Evolutionary conservation across 768 basidiomycete genomes (phyloP), one percentile per base, ranked within the genome.

Genomic region (Kwoniella mangroviensis): DNA sequence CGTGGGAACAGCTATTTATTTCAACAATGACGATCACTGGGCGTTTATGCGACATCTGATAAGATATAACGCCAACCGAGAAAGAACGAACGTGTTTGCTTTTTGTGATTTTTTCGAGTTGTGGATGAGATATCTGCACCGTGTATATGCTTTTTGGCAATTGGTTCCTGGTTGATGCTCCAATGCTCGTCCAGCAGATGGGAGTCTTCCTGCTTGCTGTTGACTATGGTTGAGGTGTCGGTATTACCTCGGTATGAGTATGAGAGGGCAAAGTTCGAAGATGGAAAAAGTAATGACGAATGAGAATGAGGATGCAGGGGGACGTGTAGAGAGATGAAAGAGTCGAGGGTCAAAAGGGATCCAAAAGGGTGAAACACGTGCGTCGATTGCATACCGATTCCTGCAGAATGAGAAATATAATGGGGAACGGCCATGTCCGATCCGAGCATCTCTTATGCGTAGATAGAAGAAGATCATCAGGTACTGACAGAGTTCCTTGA

Each of bases 21-120:
- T 10, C 21, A 15, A 34, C 21, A 28, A 26, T 26, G 56, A 26
- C 21, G 56, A 57, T 55, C n/a, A 12, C 24, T 19, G 53, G 19
- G 24, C 53, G n/a, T 55, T 55, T 34, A 34, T 34, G 6, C 34
- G 34, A 34, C 6, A 34, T 57, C 15, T 21, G 26, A 26, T 26
- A 24, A 26, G 28, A 57, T 57, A 28, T 12, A n/a, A n/a, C 13
- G 11, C 53, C 19, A 57, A 34, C 34, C 34, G 34, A 34, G 34
- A 34, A 34, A 57, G 56, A 57, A 57, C 56, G 56, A 57, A 57
- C 56, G 56, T 57, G 56, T 57, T 34, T 57, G 56, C 9, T 26
- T 41, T 57, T 56, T 57, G 4, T 13, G 19, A 19, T 49, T 49
- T 49, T 34, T 34, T 34, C 34, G 34, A 34, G 1, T 34, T 34